phyloP scores from a whole-genome alignment of 148 eudicot genomes.

The Pharnaceum exiguum region DNA sequence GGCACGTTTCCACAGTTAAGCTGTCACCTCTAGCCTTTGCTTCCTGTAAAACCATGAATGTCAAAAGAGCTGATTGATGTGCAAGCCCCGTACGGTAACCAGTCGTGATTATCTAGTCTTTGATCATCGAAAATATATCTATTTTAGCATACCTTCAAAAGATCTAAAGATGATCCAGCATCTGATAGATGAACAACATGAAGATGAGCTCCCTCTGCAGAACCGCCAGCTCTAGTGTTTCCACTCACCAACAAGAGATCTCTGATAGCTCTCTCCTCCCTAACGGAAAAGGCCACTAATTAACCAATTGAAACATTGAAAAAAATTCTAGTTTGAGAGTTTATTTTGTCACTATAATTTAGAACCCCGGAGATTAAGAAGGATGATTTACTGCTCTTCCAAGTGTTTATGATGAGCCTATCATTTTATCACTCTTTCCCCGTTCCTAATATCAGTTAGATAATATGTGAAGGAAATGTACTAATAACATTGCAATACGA shows the following conservation, averaged over 20 bases:
- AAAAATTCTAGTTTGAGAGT: too few species aligned
- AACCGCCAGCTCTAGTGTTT: slow-evolving; percentile 67
- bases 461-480: too few species aligned
- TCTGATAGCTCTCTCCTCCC: slow-evolving; percentile 91
- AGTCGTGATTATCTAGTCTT: not conserved
- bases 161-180: slow-evolving; percentile 73
- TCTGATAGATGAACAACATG: slow-evolving; percentile 92
- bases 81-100: not conserved
- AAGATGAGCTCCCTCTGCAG: slow-evolving; percentile 96
- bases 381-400: too few species aligned
- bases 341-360: too few species aligned
- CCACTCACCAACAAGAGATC: slow-evolving; percentile 63
- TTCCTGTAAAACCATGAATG: too few species aligned
- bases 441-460: too few species aligned
- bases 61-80: not conserved
- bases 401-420: too few species aligned
- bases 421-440: too few species aligned
- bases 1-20: slow-evolving; percentile 86
- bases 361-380: too few species aligned
- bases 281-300: too few species aligned
- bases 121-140: not conserved
- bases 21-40: slow-evolving; percentile 89
- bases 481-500: too few species aligned
- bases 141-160: slow-evolving; percentile 56
- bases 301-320: too few species aligned